Evolutionary conservation across 345 rosid species (phyloP), one percentile per base, ranked within the genome.

Genomic region (Sonneratia alba): DNA sequence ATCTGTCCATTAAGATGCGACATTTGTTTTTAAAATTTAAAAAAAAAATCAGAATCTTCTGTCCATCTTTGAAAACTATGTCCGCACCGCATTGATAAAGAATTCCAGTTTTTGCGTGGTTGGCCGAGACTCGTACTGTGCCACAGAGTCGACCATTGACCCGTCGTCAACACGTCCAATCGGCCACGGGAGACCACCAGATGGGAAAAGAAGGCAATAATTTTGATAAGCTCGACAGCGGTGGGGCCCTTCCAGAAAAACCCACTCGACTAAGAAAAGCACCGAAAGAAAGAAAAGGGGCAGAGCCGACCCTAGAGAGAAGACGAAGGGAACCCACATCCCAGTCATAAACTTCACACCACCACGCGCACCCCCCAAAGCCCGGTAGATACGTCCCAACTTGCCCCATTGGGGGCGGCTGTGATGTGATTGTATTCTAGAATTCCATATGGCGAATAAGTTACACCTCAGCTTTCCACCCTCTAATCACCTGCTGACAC

Each of bases 191-290:
- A 7, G 11, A 1, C 63, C n/a, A n/a, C 21, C 27, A 9, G n/a
- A 8, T 18, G 32, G 32, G 32, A 27, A 18, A 21, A 53, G 63
- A 57, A 12, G 63, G n/a, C 63, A 57, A 57, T 22, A 57, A 18
- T 19, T n/a, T 57, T 7, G 63, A 22, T n/a, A 57, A 22, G 63
- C 12, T n/a, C 27, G 62, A 21, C 62, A 1, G 27, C 0, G 12
- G 10, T 6, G 13, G 32, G 72, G 22, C 63, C 64, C 72, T 11
- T 16, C 47, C 40, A 36, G 72, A 70, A 42, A 67, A 73, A 48
- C 70, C 75, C 79, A 73, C 76, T 70, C 40, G 79, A 27, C 78
- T 73, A 69, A 78, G 73, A 64, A 80, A 77, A 66, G 37, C 13
- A 21, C 16, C 61, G 22, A 55, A 55, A 53, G 6, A 9, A 21